Evolutionary conservation across 805 yeast species (phyloP).

Genomic region (Soucietia sequanensis): DNA sequence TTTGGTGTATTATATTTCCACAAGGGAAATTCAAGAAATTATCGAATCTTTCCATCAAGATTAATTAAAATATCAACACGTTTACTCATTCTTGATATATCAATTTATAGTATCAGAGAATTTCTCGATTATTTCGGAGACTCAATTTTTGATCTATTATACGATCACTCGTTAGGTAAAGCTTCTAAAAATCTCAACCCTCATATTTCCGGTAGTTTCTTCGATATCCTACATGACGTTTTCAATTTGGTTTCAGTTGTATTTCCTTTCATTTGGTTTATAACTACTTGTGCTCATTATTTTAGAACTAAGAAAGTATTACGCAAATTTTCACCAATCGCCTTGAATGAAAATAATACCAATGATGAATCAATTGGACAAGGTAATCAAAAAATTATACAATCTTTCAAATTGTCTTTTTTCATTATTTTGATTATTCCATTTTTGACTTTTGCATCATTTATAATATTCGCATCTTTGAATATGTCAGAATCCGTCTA

Average conservation of each 20-base stretch:
- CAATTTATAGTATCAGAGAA: not conserved
- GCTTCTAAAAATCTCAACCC: not conserved
- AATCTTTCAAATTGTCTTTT: constrained; percentile 25
- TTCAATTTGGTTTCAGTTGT: constrained; percentile 7
- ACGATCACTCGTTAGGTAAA: too few species aligned
- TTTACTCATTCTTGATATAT: constrained; percentile 1
- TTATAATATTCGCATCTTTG: not conserved
- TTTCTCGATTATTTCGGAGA: too few species aligned
- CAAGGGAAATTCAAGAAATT: constrained; percentile 18
- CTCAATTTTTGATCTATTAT: too few species aligned
- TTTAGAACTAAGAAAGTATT: constrained; percentile 25
- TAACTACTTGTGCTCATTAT: constrained; percentile 16
- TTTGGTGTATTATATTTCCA: constrained; percentile 32
- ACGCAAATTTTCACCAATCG: constrained; percentile 26
- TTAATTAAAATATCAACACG: constrained; percentile 6
- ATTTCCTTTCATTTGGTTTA: too few species aligned
- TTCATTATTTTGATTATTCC: constrained; percentile 27
- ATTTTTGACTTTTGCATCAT: not conserved
- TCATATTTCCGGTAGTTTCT: not conserved
- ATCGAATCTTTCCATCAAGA: constrained; percentile 19
- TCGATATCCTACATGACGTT: too few species aligned
- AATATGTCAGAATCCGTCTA: too few species aligned
- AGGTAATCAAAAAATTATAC: constrained; percentile 15
- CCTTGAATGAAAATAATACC: constrained; percentile 11
- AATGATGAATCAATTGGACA: too few species aligned